Base-by-base conservation (phyloP, 2,329 filamentous ascomycete genomes). In the Bretziella fagacearum region DNA sequence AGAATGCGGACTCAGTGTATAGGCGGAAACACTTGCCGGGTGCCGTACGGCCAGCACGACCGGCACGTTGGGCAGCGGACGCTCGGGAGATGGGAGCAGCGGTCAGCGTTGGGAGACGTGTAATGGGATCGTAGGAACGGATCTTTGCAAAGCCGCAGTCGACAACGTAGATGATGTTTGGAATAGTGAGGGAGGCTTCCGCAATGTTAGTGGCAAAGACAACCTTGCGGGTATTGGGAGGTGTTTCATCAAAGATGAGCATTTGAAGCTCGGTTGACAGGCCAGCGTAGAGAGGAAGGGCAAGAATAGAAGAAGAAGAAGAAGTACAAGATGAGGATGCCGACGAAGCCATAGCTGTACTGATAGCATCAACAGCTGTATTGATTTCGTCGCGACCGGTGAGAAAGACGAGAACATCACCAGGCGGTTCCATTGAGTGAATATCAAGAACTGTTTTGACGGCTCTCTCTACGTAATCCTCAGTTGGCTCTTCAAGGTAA, bases 151-250 rank as follows among this genome's bases (percentile, higher is more conserved):
- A 95, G 1, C 91, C 91, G 46, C 76, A 79, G 60, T 98, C 91
- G 43, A 96, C 67, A 4, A 98, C 89, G 57, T 84, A 93, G 47
- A 86, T 79, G 51, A 96, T 87, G 2, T 85, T 86, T 46, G 91
- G 80, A 48, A 96, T 93, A 13, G 91, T 96, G 36, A 98, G 81
- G 1, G 85, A 94, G 3, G 91, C 89, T 65, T 98, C 91, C 10
- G 91, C 86, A 53, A 96, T 95, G 59, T 96, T 96, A 50, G 91
- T 96, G 3, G 84, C 81, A 54, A 95, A 79, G 29, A 98, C 83
- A 32, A 95, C 82, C 59, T 96, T 96, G 35, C 91, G 74, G 1
- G 79, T 87, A 50, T 87, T 80, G 51, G 84, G 78, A 0, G 84
- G 77, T 2, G 86, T 68, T 46, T 81, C 77, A 55, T 94, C 85